A percentile compares a stretch with the other conserved stretches of the same genome.
These are phyloP conservation scores for Torulaspora globosa DNA, from an alignment of 1,139 yeast genomes.

Conservation along the genomic window DNA sequence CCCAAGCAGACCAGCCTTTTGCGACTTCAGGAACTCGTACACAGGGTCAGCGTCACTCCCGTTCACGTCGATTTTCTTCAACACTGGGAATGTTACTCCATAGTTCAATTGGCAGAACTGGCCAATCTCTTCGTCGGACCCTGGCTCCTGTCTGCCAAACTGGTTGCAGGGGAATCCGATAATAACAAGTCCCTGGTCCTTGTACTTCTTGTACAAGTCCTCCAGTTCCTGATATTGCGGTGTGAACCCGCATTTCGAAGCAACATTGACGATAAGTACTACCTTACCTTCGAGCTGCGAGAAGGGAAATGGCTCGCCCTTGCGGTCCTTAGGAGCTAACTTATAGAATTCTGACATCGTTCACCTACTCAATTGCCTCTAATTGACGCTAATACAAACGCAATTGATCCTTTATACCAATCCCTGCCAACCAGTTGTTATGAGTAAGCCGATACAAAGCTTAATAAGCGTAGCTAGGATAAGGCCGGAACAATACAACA, in stretches of 20 bases:
- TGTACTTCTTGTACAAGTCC: conserved; percentile 64
- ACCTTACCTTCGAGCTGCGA: conserved; percentile 70
- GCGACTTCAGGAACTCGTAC: conserved; percentile 62
- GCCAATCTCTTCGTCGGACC: conserved; percentile 54
- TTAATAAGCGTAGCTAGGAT: background rate
- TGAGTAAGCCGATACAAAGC: background rate
- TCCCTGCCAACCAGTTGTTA: background rate
- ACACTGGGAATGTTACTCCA: conserved; percentile 58
- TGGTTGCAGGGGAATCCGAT: conserved; percentile 90
- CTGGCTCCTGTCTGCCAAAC: conserved; percentile 82
- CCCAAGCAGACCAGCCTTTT: conserved; percentile 56
- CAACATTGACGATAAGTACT: conserved; percentile 78
- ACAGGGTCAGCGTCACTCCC: conserved; percentile 73
- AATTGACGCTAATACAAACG: background rate
- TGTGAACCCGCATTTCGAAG: conserved; percentile 57
- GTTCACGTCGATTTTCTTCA: conserved; percentile 78
- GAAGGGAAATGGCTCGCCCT: conserved; percentile 57
- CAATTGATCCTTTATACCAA: background rate
- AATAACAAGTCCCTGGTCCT: conserved; percentile 62
- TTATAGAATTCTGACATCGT: conserved; percentile 42
- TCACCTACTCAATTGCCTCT: background rate
- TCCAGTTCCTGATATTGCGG: conserved; percentile 74
- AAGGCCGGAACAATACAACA: background rate
- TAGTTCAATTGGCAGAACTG: conserved; percentile 54
- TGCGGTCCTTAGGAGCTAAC: conserved; percentile 46